Conservation (phyloP, 139 green algal genomes). For the Tetradesmus lagerheimii region DNA sequence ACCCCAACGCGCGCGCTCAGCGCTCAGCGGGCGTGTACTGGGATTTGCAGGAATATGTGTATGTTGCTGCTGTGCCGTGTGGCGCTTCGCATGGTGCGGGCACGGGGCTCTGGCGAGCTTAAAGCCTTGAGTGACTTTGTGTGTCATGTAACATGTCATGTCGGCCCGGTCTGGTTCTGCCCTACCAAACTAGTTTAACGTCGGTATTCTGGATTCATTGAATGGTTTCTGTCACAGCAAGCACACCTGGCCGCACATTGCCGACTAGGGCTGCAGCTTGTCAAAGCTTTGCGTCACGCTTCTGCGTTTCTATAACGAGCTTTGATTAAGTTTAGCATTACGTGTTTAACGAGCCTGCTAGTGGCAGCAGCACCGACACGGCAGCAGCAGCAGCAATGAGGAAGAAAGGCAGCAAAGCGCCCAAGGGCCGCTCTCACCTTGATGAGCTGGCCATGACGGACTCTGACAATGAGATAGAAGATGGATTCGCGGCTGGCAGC, state of each 20-base stretch:
- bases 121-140: not conserved
- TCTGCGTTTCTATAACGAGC: too few species aligned
- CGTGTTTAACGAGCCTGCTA: too few species aligned
- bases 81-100: not conserved
- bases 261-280: not conserved
- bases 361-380: not conserved
- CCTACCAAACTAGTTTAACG: not conserved
- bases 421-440: constrained; percentile 8
- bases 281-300: not conserved
- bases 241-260: not conserved
- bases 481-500: constrained; percentile 7
- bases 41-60: too few species aligned
- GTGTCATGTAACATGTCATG: not conserved
- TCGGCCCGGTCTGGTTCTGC: not conserved
- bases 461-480: constrained; percentile 36
- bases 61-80: too few species aligned
- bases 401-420: constrained; percentile 22
- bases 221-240: not conserved
- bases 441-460: constrained; percentile 27
- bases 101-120: not conserved
- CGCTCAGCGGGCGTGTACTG: too few species aligned
- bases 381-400: not conserved
- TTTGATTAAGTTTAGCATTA: too few species aligned
- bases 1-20: too few species aligned
- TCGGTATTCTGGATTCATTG: not conserved